These are phyloP conservation scores for Plenodomus lindquistii DNA, from an alignment of 2,329 filamentous ascomycete species.

Conservation along the genomic window DNA sequence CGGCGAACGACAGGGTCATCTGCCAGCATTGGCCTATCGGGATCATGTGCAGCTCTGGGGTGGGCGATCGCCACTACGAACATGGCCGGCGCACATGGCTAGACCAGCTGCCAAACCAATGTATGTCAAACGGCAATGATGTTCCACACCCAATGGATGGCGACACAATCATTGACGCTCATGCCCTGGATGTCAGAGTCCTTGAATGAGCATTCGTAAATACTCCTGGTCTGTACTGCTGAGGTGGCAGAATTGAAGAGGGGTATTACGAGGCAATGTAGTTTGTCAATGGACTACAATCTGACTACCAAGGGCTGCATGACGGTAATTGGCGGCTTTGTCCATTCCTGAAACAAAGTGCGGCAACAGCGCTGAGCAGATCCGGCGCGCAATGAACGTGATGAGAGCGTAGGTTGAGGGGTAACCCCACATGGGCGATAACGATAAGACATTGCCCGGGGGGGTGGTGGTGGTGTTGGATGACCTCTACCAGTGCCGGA, in stretches of 20 bases:
- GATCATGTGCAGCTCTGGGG: conserved; percentile 11
- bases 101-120: conserved; percentile 9
- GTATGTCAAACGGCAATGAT: not conserved
- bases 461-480: conserved; percentile 8
- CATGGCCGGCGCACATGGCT: conserved; percentile 26
- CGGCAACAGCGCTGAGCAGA: conserved; percentile 15
- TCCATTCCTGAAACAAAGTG: conserved; percentile 5
- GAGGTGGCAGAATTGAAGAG: conserved; percentile 20
- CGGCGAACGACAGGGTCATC: conserved; percentile 32
- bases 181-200: not conserved
- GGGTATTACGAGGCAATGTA: conserved; percentile 14
- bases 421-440: conserved; percentile 27
- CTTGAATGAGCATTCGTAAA: not conserved
- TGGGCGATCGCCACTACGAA: conserved; percentile 35
- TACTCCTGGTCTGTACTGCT: conserved; percentile 8
- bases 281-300: conserved; percentile 3
- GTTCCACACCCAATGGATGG: not conserved
- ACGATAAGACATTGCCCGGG: conserved; percentile 24
- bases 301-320: conserved; percentile 3
- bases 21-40: conserved; percentile 42
- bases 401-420: conserved; percentile 7
- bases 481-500: conserved; percentile 19
- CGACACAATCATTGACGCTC: conserved; percentile 1
- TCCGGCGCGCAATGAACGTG: conserved; percentile 4
- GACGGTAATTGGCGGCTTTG: conserved; percentile 26